A percentile compares a stretch with the other conserved stretches of the same genome.
These are phyloP conservation scores for Pseudodiploospora longispora DNA, from an alignment of 2,329 filamentous ascomycete genomes.

Conservation along the genomic window DNA sequence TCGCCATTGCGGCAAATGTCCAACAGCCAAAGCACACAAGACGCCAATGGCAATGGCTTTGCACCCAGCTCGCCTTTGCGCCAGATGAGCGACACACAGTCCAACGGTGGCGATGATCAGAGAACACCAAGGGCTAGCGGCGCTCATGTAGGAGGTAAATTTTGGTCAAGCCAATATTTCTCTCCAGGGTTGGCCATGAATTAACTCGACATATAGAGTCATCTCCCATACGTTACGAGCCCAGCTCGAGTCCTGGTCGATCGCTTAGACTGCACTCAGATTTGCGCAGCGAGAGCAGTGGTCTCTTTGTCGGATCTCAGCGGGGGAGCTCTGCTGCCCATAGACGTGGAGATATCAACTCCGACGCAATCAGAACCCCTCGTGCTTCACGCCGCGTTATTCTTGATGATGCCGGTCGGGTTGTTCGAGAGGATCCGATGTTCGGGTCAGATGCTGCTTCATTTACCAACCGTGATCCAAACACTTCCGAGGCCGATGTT, in stretches of 20 bases:
- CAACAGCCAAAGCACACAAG: conserved; percentile 43
- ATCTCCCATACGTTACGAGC: conserved; percentile 83
- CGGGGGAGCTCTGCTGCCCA: conserved; percentile 42
- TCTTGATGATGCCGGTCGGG: conserved; percentile 50
- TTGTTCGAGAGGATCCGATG: conserved; percentile 44
- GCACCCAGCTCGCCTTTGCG: conserved; percentile 52
- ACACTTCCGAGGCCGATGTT: conserved; percentile 84
- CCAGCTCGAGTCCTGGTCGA: conserved; percentile 79
- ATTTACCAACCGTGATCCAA: conserved; percentile 60
- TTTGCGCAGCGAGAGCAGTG: conserved; percentile 74
- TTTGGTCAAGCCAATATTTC: background rate
- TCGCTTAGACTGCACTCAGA: conserved; percentile 57
- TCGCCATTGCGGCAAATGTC: conserved; percentile 51
- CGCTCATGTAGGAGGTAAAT: conserved; percentile 54
- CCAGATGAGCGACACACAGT: conserved; percentile 51
- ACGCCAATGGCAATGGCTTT: conserved; percentile 16
- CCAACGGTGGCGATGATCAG: conserved; percentile 43
- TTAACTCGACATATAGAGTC: conserved; percentile 54
- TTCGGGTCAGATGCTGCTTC: conserved; percentile 52
- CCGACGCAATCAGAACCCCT: conserved; percentile 57
- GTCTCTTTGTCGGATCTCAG: conserved; percentile 68
- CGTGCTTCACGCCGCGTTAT: conserved; percentile 47
- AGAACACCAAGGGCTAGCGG: conserved; percentile 63
- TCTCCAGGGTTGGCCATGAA: background rate
- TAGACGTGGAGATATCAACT: conserved; percentile 80